Percentiles rank a stretch among this genome's conserved stretches.
Evolutionary conservation across 257 asterid species (phyloP).

Genomic region (Jaltomata sinuosa): DNA sequence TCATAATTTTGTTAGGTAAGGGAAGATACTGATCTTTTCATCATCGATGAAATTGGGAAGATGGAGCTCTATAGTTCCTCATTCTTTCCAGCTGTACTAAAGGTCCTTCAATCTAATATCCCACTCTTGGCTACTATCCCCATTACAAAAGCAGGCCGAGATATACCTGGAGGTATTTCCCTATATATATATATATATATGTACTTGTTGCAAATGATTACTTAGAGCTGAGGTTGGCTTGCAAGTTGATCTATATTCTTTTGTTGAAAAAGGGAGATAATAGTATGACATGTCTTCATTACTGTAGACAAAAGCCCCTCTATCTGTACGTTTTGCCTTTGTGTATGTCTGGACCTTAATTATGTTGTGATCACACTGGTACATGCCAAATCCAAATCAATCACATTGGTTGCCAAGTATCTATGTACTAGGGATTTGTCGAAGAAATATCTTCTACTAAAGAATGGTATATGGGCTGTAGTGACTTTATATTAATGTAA

Average conservation of each 20-base stretch:
- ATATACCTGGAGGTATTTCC: conserved; percentile 78
- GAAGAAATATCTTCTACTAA: not conserved
- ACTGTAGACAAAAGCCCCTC: not conserved
- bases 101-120: conserved; percentile 65
- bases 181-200: not conserved
- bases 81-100: conserved; percentile 79
- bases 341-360: not conserved
- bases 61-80: conserved; percentile 84
- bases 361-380: not conserved
- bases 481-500: not conserved
- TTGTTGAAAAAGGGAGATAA: not conserved
- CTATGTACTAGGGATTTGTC: not conserved
- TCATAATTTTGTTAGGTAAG: conserved; percentile 36
- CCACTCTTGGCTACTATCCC: conserved; percentile 88
- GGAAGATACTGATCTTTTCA: conserved; percentile 69
- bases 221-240: not conserved
- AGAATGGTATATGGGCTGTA: not conserved
- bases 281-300: not conserved
- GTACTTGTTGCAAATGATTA: not conserved
- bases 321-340: not conserved
- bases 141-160: conserved; percentile 61
- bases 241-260: not conserved
- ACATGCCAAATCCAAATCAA: not conserved
- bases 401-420: not conserved
- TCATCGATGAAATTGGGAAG: conserved; percentile 89